Base-by-base conservation (phyloP, 2,329 filamentous ascomycete species). In the Blastomyces gilchristii region DNA sequence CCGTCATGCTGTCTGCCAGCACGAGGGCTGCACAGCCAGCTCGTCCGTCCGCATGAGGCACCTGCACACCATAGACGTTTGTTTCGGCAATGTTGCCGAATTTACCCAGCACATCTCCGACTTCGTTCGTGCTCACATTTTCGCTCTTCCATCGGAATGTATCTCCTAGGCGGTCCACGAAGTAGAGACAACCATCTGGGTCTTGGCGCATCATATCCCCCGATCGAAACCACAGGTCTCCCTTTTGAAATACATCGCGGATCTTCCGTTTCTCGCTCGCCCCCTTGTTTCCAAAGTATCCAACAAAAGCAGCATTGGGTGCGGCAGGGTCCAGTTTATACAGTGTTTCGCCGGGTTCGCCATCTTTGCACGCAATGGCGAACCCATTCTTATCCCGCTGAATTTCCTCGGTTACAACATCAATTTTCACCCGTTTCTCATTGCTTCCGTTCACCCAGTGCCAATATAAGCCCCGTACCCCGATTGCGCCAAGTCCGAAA, bases 91-190 rank as follows among this genome's bases (percentile, higher is more conserved):
- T 72, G 6, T 85, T 75, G 0, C 81, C 78, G 65, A 81, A 82
- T 18, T 75, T 75, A 4, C 83, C 83, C 3, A 88, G 71, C 0
- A 83, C 79, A 66, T 86, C 82, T 3, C 82, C 79, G 2, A 87
- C 85, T 71, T 87, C 85, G 25, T 82, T 74, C 63, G 82, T 85
- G 14, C 79, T 82, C 3, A 85, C 82, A 65, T 85, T 85, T 71
- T 85, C 83, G 60, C 80, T 80, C 70, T 87, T 87, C 85, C 85
- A 88, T 49, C 86, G 79, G 72, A 84, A 88, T 0, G 86, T 88
- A 69, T 88, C 86, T 11, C 85, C 85, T 75, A 62, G 54, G 16
- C 59, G 45, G 39, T 61, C 59, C 25, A 61, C 59, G 50, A 61
- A 61, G 25, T 61, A 61, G 14, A 61, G 22, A 28, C 59, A 61